These are phyloP conservation scores for Aspergillus hiratsukae DNA, from an alignment of 2,329 filamentous ascomycete genomes.

Conservation along the genomic window DNA sequence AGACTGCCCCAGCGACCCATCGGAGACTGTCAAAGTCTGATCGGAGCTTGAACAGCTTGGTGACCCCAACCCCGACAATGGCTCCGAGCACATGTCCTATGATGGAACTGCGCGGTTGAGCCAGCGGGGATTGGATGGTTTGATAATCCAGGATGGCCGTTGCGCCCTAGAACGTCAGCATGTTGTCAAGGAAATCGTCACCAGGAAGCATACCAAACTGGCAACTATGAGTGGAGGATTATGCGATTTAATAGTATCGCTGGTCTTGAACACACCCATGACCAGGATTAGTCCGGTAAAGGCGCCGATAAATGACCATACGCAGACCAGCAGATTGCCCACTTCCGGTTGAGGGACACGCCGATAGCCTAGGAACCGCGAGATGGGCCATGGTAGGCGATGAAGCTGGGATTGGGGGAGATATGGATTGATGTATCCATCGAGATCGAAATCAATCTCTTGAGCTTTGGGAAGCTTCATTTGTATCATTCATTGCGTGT, in stretches of 20 bases:
- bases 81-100: conserved; percentile 32
- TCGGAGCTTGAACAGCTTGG: conserved; percentile 30
- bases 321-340: not conserved
- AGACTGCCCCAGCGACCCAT: conserved; percentile 31
- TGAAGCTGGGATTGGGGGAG: not conserved
- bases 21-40: conserved; percentile 25
- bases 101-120: conserved; percentile 29
- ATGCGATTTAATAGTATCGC: not conserved
- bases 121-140: conserved; percentile 29
- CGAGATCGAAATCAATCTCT: not conserved
- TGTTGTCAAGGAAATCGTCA: not conserved
- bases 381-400: not conserved
- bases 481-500: not conserved
- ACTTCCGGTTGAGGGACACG: not conserved
- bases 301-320: not conserved
- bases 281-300: not conserved
- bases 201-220: not conserved
- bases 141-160: conserved; percentile 31
- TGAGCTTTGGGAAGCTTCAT: not conserved
- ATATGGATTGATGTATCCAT: not conserved
- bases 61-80: conserved; percentile 27
- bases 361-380: not conserved
- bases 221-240: not conserved
- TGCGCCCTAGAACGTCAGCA: conserved; percentile 19
- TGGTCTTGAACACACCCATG: not conserved